Evolutionary conservation across 139 green algal species (phyloP).

Genomic region (Chlamydomonas schloesseri): DNA sequence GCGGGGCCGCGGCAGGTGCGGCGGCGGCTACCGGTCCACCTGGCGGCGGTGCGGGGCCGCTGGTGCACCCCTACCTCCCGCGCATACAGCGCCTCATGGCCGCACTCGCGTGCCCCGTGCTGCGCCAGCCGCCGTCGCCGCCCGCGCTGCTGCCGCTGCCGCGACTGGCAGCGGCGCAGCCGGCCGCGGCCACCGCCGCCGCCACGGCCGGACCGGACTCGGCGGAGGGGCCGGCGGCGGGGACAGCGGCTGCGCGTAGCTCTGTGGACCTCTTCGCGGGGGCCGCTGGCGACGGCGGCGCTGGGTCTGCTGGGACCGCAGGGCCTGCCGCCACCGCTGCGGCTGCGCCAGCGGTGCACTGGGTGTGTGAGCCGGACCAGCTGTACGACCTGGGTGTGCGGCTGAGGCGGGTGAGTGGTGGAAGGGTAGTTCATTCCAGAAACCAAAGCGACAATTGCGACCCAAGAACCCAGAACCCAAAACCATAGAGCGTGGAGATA

Average conservation of each 20-base stretch:
- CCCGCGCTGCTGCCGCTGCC: not conserved
- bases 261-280: too few relatives aligned
- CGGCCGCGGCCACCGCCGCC: not conserved
- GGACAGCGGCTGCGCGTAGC: too few relatives aligned
- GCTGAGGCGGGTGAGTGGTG: slow-evolving; percentile 11
- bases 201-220: not conserved
- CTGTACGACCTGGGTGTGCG: slow-evolving; percentile 39
- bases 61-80: not conserved
- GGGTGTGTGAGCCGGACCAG: slow-evolving; percentile 40
- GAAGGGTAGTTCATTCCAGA: too few relatives aligned
- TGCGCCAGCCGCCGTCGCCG: slow-evolving; percentile 1
- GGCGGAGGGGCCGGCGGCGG: not conserved
- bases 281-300: not conserved
- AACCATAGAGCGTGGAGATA: too few relatives aligned
- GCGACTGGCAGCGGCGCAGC: not conserved
- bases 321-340: too few relatives aligned
- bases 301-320: not conserved
- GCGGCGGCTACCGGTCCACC: too few relatives aligned
- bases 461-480: too few relatives aligned
- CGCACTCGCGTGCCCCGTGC: not conserved
- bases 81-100: slow-evolving; percentile 17
- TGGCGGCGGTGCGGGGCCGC: too few relatives aligned
- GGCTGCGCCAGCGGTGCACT: not conserved
- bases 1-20: too few relatives aligned
- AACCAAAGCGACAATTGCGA: too few relatives aligned